Base-by-base conservation (phyloP, 331 rosid species). In the Acacia concinna region DNA sequence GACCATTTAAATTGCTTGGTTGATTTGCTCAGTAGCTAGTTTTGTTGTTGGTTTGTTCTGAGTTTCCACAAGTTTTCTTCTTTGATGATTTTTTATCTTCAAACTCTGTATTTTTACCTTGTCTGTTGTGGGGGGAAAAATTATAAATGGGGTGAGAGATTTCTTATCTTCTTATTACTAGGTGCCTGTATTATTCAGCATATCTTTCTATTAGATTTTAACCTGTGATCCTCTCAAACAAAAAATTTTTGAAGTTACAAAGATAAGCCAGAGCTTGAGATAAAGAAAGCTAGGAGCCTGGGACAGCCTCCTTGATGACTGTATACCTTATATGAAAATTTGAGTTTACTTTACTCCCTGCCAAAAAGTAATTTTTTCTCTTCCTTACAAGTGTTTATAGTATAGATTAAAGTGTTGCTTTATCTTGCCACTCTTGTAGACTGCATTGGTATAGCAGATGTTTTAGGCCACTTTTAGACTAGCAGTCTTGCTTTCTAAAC, bases 401-500 rank as follows among this genome's bases (percentile, higher is more conserved):
- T 72, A 31, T 72, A n/a, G 47, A 51, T 54, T 13, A 2, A 21
- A 56, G 21, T 37, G 49, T 6, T 23, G 31, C 27, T 8, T 46
- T 59, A 6, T 37, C 27, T 60, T 66, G 79, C 71, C 47, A 57
- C 64, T 15, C 17, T n/a, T 12, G 34, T 47, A n/a, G 70, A 3
- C 65, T 81, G 31, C 78, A 14, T 57, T 47, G 46, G 17, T 77
- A 51, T 25, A 63, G 12, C 71, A 21, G 35, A 51, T 49, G 51
- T 71, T 56, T 59, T 51, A 44, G n/a, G 27, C 66, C 32, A 20
- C 31, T 37, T 32, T 11, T 14, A 79, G 71, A 35, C 4, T 32
- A 18, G 70, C 17, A 60, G 30, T 52, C 34, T 31, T 41, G 71
- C 47, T 75, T 32, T 71, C 57, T 70, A 14, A 69, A 70, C 84